These are phyloP conservation scores for Verticillium dahliae DNA, from an alignment of 2,329 filamentous ascomycete species.

Conservation along the genomic window DNA sequence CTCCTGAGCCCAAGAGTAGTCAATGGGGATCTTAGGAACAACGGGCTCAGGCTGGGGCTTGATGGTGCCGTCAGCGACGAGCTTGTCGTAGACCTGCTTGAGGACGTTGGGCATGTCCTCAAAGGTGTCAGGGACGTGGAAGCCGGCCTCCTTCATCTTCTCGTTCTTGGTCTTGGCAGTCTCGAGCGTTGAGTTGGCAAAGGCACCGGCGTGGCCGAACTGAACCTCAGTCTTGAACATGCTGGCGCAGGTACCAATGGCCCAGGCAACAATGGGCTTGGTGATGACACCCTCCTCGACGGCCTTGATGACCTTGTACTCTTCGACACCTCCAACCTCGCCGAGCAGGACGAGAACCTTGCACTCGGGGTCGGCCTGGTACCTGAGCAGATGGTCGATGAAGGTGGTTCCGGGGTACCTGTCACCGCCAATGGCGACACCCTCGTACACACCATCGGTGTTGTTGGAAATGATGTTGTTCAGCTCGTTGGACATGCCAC, in stretches of 20 bases:
- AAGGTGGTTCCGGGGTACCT: conserved; percentile 98
- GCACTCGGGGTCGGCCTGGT: conserved; percentile 93
- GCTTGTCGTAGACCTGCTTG: conserved; percentile 76
- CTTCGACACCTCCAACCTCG: conserved; percentile 98
- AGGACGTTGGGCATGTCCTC: conserved; percentile 84
- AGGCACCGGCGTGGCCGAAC: conserved; percentile 97
- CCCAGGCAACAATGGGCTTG: conserved; percentile 98
- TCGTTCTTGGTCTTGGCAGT: conserved; percentile 96
- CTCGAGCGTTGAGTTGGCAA: conserved; percentile 99
- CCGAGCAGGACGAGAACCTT: conserved; percentile 95
- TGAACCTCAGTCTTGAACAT: conserved; percentile 99
- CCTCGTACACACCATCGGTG: conserved; percentile 97
- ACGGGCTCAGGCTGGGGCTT: conserved; percentile 81
- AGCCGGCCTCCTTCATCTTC: conserved; percentile 89
- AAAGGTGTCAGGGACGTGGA: conserved; percentile 92
- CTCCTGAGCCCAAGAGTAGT: conserved; percentile 99
- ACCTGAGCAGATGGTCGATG: conserved; percentile 96
- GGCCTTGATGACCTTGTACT: conserved; percentile 98
- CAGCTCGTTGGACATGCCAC: conserved; percentile 99
- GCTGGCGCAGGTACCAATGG: conserved; percentile 97
- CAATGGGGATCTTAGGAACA: conserved; percentile 98
- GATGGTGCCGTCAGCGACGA: conserved; percentile 80
- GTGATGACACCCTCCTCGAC: conserved; percentile 91
- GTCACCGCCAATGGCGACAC: conserved; percentile 98
- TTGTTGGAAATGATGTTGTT: conserved; percentile 98